These are phyloP conservation scores for Pistacia atlantica DNA, from an alignment of 345 rosid species.

Conservation along the genomic window DNA sequence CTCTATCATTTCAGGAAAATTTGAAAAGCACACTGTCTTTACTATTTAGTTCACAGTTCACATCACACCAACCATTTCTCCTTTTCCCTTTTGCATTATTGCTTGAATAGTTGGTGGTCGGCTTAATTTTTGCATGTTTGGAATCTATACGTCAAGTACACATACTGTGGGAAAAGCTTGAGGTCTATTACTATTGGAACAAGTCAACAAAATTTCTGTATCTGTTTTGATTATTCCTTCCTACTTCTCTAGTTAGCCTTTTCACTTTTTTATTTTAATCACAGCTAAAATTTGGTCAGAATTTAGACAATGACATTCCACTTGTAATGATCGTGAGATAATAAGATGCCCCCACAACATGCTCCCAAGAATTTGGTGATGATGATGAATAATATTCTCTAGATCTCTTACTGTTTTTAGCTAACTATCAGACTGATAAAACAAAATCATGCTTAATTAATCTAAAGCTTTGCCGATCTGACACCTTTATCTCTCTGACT, in stretches of 20 bases:
- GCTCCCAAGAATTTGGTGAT: background rate
- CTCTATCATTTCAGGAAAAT: no score
- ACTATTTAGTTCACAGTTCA: no score
- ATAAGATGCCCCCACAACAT: background rate
- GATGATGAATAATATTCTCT: background rate
- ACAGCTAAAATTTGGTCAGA: background rate
- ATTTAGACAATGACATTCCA: background rate
- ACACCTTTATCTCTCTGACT: background rate
- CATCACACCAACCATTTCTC: background rate
- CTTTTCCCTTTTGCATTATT: no score
- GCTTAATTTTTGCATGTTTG: background rate
- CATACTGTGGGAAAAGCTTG: background rate
- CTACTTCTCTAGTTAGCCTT: no score
- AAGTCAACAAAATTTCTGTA: background rate
- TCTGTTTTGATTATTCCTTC: conserved; percentile 1
- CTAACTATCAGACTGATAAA: background rate
- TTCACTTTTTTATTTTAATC: no score
- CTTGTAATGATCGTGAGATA: background rate
- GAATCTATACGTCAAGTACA: background rate
- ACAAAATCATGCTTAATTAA: background rate
- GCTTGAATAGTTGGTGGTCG: no score
- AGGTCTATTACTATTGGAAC: conserved; percentile 7
- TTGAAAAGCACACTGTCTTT: no score
- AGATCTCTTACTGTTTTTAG: background rate
- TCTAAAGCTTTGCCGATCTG: background rate